Base-by-base conservation (phyloP, 768 basidiomycete genomes). In the Pulveroboletus sp. region DNA sequence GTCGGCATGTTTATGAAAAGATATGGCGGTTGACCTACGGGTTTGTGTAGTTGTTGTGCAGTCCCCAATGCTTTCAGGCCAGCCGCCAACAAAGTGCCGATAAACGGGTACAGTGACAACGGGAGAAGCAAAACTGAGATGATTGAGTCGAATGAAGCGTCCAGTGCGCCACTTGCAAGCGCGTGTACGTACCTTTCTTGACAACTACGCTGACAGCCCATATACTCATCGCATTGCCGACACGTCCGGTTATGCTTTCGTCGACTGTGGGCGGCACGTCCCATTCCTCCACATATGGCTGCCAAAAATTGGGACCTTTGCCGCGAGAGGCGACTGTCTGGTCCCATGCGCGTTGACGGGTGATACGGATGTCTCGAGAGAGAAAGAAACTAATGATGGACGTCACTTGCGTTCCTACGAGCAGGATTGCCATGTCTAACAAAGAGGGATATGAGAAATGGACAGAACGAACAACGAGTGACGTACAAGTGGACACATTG, bases 271-370 rank as follows among this genome's bases (percentile, higher is more conserved):
- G 84, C 0, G 87, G 87, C 2, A 69, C 61, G 21, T 82, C 76
- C 87, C 86, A 89, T 65, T 92, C 90, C 61, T 94, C 86, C 0
- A 87, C 80, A 51, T 90, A 91, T 0, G 82, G 80, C 50, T 77
- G 74, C 90, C 91, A 97, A 70, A 94, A 95, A 9, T 87, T 82
- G 0, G 76, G 70, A 0, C 84, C 82, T 57, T 95, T 95, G 12
- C 85, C 85, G 2, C 93, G 80, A 5, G 91, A 94, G 6, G 76
- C 70, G 24, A 95, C 82, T 0, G 92, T 94, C 62, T 94, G 85
- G 17, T 80, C 84, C 80, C 84, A 90, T 11, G 81, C 91, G 11
- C 87, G 78, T 45, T 81, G 80, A 2, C 85, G 79, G 0, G 92
- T 90, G 37, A 93, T 78, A 23, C 82, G 79, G 40, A 95, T 82